These are phyloP conservation scores for Lolium rigidum DNA, from an alignment of 176 grass and related monocot genomes.

Conservation along the genomic window DNA sequence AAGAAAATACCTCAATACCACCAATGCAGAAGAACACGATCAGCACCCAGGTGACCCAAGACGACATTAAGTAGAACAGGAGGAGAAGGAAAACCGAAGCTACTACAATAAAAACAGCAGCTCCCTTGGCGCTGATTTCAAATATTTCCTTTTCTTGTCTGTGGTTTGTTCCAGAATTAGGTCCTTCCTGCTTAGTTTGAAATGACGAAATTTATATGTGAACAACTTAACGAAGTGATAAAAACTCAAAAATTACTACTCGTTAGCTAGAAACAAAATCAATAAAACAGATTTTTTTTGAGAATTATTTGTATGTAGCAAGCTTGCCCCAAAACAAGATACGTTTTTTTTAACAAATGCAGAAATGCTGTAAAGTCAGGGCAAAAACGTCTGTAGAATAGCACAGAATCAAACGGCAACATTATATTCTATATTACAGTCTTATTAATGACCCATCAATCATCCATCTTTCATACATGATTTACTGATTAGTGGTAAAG, in stretches of 20 bases:
- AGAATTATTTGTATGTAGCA: neutral
- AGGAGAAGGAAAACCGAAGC: constrained; percentile 96
- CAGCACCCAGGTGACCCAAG: constrained; percentile 91
- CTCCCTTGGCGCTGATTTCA: constrained; percentile 89
- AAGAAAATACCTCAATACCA: constrained; percentile 80
- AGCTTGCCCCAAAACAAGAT: neutral
- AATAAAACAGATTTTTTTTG: neutral
- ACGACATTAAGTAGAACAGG: constrained; percentile 98
- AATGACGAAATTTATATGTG: constrained; percentile 33
- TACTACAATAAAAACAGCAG: constrained; percentile 80
- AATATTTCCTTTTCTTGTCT: constrained; percentile 86
- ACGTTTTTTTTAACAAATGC: neutral
- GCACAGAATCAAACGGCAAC: neutral
- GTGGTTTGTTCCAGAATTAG: constrained; percentile 46
- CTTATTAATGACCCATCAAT: neutral
- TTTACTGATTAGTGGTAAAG: neutral
- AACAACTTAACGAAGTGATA: constrained; percentile 18
- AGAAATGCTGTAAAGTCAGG: neutral
- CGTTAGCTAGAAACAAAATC: constrained; percentile 18
- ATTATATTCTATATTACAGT: neutral
- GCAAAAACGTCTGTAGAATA: neutral
- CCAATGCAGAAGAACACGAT: constrained; percentile 96
- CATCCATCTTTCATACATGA: neutral
- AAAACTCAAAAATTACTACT: constrained; percentile 15
- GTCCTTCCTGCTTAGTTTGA: constrained; percentile 62